These are phyloP conservation scores for Venturia pyrina DNA, from an alignment of 2,329 filamentous ascomycete species.

Conservation along the genomic window DNA sequence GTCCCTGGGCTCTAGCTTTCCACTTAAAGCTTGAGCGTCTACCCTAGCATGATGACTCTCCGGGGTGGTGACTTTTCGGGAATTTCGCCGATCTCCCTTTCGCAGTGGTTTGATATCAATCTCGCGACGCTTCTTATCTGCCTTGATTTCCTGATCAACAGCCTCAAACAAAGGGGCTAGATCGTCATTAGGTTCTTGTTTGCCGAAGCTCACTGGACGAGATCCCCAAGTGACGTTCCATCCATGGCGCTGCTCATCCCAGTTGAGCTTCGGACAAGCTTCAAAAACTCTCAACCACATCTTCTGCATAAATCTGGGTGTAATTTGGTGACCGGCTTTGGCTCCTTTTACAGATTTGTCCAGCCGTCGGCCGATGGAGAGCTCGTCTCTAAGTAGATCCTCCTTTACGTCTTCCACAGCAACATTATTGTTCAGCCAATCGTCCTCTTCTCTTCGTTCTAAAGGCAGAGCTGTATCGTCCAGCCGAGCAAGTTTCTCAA, in stretches of 20 bases:
- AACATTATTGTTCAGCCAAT: not conserved
- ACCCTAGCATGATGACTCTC: no score
- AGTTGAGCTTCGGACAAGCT: conserved; percentile 1
- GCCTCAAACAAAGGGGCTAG: conserved; percentile 1
- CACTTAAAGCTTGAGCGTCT: not conserved
- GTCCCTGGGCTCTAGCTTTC: not conserved
- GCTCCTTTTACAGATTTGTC: conserved; percentile 13
- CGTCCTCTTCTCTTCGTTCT: not conserved
- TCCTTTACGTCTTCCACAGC: conserved; percentile 12
- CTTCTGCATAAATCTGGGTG: conserved; percentile 34
- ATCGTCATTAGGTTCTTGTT: not conserved
- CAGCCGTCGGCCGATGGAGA: conserved; percentile 19
- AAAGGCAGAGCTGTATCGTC: not conserved
- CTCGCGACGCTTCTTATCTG: not conserved
- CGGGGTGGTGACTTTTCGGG: not conserved
- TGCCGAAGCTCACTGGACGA: not conserved
- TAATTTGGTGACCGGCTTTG: conserved; percentile 28
- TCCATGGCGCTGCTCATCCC: not conserved
- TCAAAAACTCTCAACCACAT: conserved; percentile 24
- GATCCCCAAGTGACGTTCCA: conserved; percentile 9
- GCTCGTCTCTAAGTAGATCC: conserved; percentile 20
- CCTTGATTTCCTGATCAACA: not conserved
- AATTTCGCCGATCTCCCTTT: not conserved
- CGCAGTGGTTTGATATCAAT: not conserved
- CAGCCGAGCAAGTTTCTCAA: conserved; percentile 1